Percentiles rank a stretch among this genome's conserved stretches.
Conservation (phyloP, 805 yeast species). For the Torulaspora delbrueckii region DNA sequence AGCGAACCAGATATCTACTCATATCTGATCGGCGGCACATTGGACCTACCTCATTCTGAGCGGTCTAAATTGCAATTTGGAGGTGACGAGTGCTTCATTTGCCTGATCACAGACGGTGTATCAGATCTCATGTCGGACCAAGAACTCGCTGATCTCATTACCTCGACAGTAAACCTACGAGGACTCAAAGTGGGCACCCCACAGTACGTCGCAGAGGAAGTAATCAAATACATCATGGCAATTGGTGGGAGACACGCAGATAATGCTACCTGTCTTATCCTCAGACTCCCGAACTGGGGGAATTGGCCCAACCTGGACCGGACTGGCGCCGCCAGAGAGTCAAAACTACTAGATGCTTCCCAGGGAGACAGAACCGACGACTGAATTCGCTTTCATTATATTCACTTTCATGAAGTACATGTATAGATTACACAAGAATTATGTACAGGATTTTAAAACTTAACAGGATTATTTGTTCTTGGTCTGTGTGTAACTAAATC, state of each 20-base stretch:
- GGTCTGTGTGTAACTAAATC: constrained; percentile 74
- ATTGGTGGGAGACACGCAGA: constrained; percentile 76
- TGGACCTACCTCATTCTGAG: constrained; percentile 38
- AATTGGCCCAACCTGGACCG: constrained; percentile 82
- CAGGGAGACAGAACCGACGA: constrained; percentile 17
- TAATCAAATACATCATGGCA: constrained; percentile 75
- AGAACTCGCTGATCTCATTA: constrained; percentile 82
- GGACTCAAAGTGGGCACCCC: constrained; percentile 77
- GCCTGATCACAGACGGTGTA: constrained; percentile 82
- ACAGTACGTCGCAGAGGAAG: constrained; percentile 78
- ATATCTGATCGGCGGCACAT: constrained; percentile 58
- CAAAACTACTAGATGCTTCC: constrained; percentile 41
- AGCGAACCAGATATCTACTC: constrained; percentile 88
- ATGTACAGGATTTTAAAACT: constrained; percentile 7
- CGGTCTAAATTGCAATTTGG: constrained; percentile 46
- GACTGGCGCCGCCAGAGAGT: constrained; percentile 77
- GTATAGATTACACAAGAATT: constrained; percentile 1
- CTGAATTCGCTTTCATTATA: constrained; percentile 1
- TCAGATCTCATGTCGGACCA: constrained; percentile 79
- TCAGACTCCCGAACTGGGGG: constrained; percentile 88
- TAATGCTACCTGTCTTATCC: constrained; percentile 86
- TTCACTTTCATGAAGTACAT: constrained; percentile 7
- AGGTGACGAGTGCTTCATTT: constrained; percentile 84
- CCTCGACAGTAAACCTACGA: constrained; percentile 51
- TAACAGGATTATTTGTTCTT: constrained; percentile 45